Conservation (phyloP, 352 stramenopile genomes). For the Blastocystis sp. region DNA sequence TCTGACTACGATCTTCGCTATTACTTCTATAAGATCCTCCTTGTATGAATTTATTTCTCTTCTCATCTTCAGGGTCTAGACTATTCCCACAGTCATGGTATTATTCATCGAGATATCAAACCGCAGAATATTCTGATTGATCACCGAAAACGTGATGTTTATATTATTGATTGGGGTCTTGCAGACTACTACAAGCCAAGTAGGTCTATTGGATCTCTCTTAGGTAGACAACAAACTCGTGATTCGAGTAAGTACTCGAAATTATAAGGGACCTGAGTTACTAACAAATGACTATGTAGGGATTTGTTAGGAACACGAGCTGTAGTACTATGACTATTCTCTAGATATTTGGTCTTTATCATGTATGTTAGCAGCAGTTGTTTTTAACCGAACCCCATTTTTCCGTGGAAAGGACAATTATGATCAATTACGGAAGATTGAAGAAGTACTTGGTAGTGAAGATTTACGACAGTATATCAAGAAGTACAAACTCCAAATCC, state of each 20-base stretch:
- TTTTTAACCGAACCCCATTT: slow-evolving; percentile 97
- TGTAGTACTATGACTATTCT: slow-evolving; percentile 98
- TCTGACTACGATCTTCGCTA: slow-evolving; percentile 73
- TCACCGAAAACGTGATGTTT: slow-evolving; percentile 89
- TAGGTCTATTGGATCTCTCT: background rate
- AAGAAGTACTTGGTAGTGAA: slow-evolving; percentile 90
- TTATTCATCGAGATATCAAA: slow-evolving; percentile 99
- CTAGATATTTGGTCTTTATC: slow-evolving; percentile 97
- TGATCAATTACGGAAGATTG: slow-evolving; percentile 97
- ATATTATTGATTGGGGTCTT: slow-evolving; percentile 96
- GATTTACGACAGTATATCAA: slow-evolving; percentile 96
- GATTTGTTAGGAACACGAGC: slow-evolving; percentile 75
- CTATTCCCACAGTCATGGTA: slow-evolving; percentile 95
- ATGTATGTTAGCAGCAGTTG: slow-evolving; percentile 87
- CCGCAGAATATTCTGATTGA: slow-evolving; percentile 99
- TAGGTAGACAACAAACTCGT: slow-evolving; percentile 69
- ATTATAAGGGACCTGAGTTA: slow-evolving; percentile 97
- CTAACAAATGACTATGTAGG: slow-evolving; percentile 67
- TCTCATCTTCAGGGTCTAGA: slow-evolving; percentile 76
- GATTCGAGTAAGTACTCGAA: slow-evolving; percentile 90
- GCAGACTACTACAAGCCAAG: slow-evolving; percentile 95
- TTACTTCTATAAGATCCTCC: slow-evolving; percentile 90
- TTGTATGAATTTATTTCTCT: slow-evolving; percentile 63
- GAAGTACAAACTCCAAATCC: slow-evolving; percentile 94
- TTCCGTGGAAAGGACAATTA: slow-evolving; percentile 98